Percentiles rank a stretch among this genome's conserved stretches.
Conservation (phyloP, 495 filamentous ascomycete species). For the Tuber microsphaerosporum region DNA sequence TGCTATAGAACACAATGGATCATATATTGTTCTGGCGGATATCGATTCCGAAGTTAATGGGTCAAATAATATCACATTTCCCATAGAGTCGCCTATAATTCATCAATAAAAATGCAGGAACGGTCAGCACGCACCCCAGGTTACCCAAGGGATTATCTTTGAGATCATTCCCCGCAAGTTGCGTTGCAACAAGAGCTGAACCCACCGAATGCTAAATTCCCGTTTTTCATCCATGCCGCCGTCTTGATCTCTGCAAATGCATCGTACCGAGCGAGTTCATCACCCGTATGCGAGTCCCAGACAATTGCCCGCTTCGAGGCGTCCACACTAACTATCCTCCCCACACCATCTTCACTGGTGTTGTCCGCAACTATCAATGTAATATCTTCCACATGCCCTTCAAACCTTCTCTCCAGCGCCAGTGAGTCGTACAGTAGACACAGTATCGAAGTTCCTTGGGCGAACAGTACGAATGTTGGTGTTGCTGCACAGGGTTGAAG, state of each 20-base stretch:
- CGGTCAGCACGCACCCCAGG: constrained; percentile 31
- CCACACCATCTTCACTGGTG: constrained; percentile 77
- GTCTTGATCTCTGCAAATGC: constrained; percentile 79
- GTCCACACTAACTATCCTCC: constrained; percentile 90
- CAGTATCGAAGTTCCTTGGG: constrained; percentile 39
- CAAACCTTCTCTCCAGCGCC: constrained; percentile 80
- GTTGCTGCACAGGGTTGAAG: constrained; percentile 40
- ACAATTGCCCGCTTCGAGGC: constrained; percentile 85
- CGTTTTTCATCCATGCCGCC: constrained; percentile 94
- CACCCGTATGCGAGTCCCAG: constrained; percentile 91
- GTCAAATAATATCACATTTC: constrained; percentile 91
- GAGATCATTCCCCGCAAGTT: constrained; percentile 11
- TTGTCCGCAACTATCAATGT: constrained; percentile 82
- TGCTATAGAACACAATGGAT: constrained; percentile 85
- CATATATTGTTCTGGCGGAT: constrained; percentile 83
- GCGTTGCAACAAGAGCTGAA: constrained; percentile 9
- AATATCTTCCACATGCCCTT: constrained; percentile 74
- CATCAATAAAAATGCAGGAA: constrained; percentile 8
- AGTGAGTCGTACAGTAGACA: constrained; percentile 75
- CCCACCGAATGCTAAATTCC: constrained; percentile 90
- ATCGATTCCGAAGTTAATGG: constrained; percentile 88
- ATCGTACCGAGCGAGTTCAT: constrained; percentile 79
- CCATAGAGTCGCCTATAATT: constrained; percentile 43
- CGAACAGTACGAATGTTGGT: constrained; percentile 33
- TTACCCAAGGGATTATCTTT: constrained; percentile 5